Evolutionary conservation across 495 filamentous ascomycete species (phyloP).

Genomic region (Stereocaulon alpinum): DNA sequence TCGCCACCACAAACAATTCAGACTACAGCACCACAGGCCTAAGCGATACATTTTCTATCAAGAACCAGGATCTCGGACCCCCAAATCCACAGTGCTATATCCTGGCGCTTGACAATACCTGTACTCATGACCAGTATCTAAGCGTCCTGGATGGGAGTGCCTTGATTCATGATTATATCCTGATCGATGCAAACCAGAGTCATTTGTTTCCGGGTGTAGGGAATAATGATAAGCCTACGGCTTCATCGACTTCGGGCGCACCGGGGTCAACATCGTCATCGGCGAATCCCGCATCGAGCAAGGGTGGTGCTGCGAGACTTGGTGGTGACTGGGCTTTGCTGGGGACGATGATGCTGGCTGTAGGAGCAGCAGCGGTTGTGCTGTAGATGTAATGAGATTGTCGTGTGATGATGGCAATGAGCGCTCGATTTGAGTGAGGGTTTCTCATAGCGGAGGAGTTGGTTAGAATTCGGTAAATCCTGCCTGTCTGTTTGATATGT

Average conservation of each 20-base stretch:
- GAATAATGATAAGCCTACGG: not conserved
- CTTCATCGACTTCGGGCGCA: not conserved
- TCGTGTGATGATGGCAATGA: no score
- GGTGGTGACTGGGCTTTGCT: not conserved
- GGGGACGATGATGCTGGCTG: not conserved
- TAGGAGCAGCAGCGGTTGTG: not conserved
- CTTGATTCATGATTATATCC: slow-evolving; percentile 39
- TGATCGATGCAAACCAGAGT: slow-evolving; percentile 35
- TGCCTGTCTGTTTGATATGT: no score
- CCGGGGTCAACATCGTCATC: not conserved
- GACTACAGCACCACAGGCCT: not conserved
- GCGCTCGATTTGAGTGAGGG: no score
- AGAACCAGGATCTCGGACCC: slow-evolving; percentile 32
- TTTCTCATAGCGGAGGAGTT: no score
- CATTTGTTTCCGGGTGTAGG: slow-evolving; percentile 13
- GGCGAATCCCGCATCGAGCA: not conserved
- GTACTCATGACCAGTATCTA: not conserved
- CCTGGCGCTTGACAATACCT: slow-evolving; percentile 19
- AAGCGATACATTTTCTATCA: slow-evolving; percentile 23
- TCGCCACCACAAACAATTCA: not conserved
- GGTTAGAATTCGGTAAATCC: no score
- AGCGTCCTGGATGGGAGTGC: slow-evolving; percentile 38
- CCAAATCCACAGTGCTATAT: slow-evolving; percentile 41
- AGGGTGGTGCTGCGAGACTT: not conserved
- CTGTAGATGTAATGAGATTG: no score